Evolutionary conservation across 2,329 filamentous ascomycete species (phyloP).

Genomic region (Colletotrichum aenigma): DNA sequence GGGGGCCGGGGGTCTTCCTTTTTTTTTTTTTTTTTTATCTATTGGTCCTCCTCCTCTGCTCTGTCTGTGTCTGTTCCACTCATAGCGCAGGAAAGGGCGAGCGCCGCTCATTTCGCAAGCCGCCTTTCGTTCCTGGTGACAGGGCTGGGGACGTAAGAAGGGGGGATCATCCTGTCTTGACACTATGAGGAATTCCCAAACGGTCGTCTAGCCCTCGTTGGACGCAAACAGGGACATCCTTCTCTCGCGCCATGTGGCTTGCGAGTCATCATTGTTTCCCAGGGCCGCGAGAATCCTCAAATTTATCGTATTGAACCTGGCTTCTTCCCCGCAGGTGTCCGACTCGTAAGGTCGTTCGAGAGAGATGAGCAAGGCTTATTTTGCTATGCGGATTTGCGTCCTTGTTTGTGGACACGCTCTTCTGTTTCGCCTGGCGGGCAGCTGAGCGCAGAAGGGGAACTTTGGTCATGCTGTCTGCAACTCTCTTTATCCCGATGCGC

Average conservation of each 20-base stretch:
- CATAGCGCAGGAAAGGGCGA: neutral
- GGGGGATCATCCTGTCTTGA: neutral
- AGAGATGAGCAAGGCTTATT: neutral
- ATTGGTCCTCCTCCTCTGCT: neutral
- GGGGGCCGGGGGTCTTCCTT: neutral
- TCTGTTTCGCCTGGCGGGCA: neutral
- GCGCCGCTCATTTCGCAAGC: conserved; percentile 2
- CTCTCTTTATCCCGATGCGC: neutral
- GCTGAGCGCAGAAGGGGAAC: neutral
- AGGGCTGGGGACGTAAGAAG: neutral
- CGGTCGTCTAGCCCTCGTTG: neutral
- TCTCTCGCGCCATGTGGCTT: conserved; percentile 12
- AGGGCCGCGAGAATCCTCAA: neutral
- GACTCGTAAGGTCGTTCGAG: neutral
- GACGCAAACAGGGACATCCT: neutral
- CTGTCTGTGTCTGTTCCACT: neutral
- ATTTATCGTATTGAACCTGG: neutral
- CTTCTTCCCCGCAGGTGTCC: neutral
- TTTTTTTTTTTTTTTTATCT: neutral
- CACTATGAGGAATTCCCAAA: neutral
- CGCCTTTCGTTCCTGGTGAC: neutral
- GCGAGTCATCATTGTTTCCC: conserved; percentile 7
- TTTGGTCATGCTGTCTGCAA: neutral
- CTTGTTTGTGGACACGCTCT: neutral
- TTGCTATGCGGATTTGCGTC: neutral